A percentile compares a stretch with the other conserved stretches of the same genome.
These are phyloP conservation scores for Luzula sylvatica DNA, from an alignment of 176 grass and related monocot genomes.

Conservation along the genomic window DNA sequence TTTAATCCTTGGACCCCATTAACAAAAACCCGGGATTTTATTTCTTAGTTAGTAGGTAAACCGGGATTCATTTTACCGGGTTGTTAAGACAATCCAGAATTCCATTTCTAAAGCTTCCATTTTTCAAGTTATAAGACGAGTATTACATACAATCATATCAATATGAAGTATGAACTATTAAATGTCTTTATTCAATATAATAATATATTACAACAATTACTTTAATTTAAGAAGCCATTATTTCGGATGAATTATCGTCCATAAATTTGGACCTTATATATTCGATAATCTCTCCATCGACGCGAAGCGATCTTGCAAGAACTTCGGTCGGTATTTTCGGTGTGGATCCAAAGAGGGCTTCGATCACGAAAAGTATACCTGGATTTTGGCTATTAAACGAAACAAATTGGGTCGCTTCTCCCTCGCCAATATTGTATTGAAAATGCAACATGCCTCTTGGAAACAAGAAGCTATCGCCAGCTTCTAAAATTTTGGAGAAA, in stretches of 20 bases:
- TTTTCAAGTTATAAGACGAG: too few relatives aligned
- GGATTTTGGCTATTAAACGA: conserved; percentile 65
- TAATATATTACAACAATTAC: background rate
- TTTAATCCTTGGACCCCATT: too few relatives aligned
- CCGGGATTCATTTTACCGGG: too few relatives aligned
- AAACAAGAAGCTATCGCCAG: conserved; percentile 46
- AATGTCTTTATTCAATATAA: too few relatives aligned
- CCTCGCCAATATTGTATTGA: conserved; percentile 46
- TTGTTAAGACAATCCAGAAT: too few relatives aligned
- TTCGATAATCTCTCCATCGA: conserved; percentile 26
- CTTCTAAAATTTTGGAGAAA: conserved; percentile 34
- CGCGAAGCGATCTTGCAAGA: conserved; percentile 38
- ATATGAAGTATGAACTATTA: too few relatives aligned
- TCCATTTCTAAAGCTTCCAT: too few relatives aligned
- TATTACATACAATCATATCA: too few relatives aligned
- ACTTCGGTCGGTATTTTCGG: conserved; percentile 41
- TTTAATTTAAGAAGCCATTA: background rate
- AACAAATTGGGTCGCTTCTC: conserved; percentile 24
- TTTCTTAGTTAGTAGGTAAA: too few relatives aligned
- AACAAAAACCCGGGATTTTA: too few relatives aligned
- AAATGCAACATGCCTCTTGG: conserved; percentile 57
- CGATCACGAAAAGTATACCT: conserved; percentile 22
- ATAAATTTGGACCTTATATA: conserved; percentile 51
- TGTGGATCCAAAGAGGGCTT: conserved; percentile 37
- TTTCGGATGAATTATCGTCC: background rate